Evolutionary conservation across 106 monocot genomes (phyloP).

Genomic region (Dendrobium nobile): DNA sequence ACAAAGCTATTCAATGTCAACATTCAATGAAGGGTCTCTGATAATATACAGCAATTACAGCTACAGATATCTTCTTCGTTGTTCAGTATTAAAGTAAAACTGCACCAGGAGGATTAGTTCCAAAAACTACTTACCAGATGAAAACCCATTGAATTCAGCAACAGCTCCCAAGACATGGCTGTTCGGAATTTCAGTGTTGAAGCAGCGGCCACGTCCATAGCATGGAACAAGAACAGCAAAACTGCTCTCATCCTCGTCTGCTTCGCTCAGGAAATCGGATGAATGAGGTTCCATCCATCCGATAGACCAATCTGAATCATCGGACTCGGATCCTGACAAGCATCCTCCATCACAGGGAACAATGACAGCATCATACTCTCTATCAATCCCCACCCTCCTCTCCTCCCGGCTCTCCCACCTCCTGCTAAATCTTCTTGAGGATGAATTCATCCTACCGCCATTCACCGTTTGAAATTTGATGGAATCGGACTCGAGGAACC

Average conservation of each 20-base stretch:
- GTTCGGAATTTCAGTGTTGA: constrained; percentile 13
- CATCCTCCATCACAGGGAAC: constrained; percentile 66
- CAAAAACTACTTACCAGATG: constrained; percentile 29
- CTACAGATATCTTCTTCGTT: background rate
- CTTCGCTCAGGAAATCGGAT: constrained; percentile 37
- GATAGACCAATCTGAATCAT: constrained; percentile 83
- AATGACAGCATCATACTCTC: constrained; percentile 65
- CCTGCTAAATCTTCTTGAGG: constrained; percentile 22
- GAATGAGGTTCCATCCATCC: constrained; percentile 82
- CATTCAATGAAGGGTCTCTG: background rate
- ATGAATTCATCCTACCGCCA: constrained; percentile 12
- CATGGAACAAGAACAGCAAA: constrained; percentile 84
- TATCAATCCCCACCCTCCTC: constrained; percentile 37
- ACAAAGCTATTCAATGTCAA: background rate
- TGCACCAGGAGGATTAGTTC: background rate
- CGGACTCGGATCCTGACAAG: constrained; percentile 72
- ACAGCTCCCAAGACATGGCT: constrained; percentile 16
- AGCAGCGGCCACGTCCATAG: constrained; percentile 36
- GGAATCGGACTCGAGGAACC: constrained; percentile 35
- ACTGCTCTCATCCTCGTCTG: constrained; percentile 35
- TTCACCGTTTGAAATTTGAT: constrained; percentile 18
- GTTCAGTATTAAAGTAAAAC: background rate
- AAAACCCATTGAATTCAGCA: background rate
- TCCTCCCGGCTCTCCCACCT: constrained; percentile 37
- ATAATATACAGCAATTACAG: background rate